phyloP scores from a whole-genome alignment of 345 rosid genomes.

The Cardamine chenopodiifolia region DNA sequence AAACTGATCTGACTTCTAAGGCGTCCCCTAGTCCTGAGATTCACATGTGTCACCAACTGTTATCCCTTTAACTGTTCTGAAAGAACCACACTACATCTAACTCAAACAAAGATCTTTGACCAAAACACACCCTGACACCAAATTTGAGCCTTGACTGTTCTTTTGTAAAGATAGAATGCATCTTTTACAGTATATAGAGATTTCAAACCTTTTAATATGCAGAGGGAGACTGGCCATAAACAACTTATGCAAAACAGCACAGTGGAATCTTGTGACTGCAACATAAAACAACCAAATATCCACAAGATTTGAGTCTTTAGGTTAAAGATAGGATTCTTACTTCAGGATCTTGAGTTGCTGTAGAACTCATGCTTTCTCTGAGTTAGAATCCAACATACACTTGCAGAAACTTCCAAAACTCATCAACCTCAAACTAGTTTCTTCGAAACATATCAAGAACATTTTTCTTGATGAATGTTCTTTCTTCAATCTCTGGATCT shows the following conservation, averaged over 20 bases:
- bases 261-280: too few relatives aligned
- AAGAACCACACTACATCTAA: not conserved
- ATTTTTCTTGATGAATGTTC: not conserved
- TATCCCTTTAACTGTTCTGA: not conserved
- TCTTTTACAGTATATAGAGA: not conserved
- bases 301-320: too few relatives aligned
- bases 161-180: not conserved
- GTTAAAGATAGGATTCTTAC: too few relatives aligned
- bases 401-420: not conserved
- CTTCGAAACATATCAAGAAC: not conserved
- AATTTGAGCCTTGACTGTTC: not conserved
- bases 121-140: not conserved
- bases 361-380: not conserved
- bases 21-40: too few relatives aligned
- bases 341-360: too few relatives aligned
- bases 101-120: not conserved
- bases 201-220: too few relatives aligned
- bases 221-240: too few relatives aligned
- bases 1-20: too few relatives aligned
- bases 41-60: too few relatives aligned
- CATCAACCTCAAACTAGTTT: not conserved
- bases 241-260: too few relatives aligned
- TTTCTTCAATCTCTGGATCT: not conserved
- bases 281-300: too few relatives aligned
- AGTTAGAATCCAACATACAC: not conserved